A percentile compares a stretch with the other conserved stretches of the same genome.
phyloP scores from a whole-genome alignment of 768 basidiomycete genomes.

The Boletus sp. region DNA sequence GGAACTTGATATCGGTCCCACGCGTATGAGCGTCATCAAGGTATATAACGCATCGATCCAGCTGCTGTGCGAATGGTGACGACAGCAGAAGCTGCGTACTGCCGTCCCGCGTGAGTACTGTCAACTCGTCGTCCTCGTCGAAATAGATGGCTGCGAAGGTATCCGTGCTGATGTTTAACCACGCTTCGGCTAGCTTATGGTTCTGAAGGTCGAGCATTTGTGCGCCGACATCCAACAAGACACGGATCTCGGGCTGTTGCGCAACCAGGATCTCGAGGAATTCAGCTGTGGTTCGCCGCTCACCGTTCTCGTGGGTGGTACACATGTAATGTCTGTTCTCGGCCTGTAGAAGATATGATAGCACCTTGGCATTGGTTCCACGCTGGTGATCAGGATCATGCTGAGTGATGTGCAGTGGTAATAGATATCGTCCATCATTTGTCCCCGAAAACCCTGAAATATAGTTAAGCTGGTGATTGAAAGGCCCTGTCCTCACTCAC shows the following conservation, averaged over 20 bases:
- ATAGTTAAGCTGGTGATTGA: background rate
- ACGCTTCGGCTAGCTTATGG: slow-evolving; percentile 30
- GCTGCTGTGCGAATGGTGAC: slow-evolving; percentile 25
- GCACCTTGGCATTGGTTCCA: slow-evolving; percentile 38
- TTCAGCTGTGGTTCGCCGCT: slow-evolving; percentile 12
- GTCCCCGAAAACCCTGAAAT: slow-evolving; percentile 46
- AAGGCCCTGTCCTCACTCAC: background rate
- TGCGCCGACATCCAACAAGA: slow-evolving; percentile 53
- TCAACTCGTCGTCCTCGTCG: slow-evolving; percentile 19
- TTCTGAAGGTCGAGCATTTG: slow-evolving; percentile 51
- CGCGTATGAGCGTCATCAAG: slow-evolving; percentile 49
- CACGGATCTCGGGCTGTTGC: slow-evolving; percentile 36
- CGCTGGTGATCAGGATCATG: slow-evolving; percentile 28
- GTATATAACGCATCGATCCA: slow-evolving; percentile 43
- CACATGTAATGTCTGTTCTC: slow-evolving; percentile 40
- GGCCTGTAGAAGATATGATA: slow-evolving; percentile 16
- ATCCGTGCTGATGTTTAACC: slow-evolving; percentile 14
- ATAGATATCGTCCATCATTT: slow-evolving; percentile 42
- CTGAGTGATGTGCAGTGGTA: slow-evolving; percentile 18
- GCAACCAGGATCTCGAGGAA: slow-evolving; percentile 32
- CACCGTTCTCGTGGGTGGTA: slow-evolving; percentile 10
- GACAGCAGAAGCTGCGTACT: background rate
- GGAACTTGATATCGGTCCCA: slow-evolving; percentile 53
- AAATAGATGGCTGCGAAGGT: slow-evolving; percentile 43
- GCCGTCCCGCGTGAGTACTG: background rate